phyloP scores from a whole-genome alignment of 768 basidiomycete species.

The Russula virescens region DNA sequence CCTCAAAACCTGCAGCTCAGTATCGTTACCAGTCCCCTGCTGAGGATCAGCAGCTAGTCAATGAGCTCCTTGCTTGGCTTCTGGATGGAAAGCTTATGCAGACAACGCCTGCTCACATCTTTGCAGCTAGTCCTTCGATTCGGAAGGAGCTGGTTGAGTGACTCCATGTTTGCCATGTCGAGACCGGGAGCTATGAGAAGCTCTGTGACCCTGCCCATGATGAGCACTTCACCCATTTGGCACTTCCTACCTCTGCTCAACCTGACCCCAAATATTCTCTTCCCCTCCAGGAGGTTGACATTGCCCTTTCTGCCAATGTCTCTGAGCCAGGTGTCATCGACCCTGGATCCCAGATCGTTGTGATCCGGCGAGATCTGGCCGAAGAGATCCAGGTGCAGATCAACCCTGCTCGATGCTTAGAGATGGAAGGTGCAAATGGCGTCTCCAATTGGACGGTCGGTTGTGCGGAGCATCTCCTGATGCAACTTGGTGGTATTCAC shows the following conservation, averaged over 20 bases:
- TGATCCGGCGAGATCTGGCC: neutral
- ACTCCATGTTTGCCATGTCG: neutral
- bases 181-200: neutral
- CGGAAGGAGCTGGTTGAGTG: neutral
- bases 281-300: neutral
- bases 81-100: slow-evolving; percentile 30
- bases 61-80: neutral
- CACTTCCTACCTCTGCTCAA: no score
- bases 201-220: no score
- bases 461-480: no score
- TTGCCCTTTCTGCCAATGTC: neutral
- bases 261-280: neutral
- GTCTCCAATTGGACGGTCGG: no score
- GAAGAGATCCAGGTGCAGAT: neutral
- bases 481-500: no score
- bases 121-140: neutral
- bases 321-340: neutral
- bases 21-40: neutral
- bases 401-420: neutral
- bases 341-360: neutral
- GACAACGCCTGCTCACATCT: slow-evolving; percentile 33
- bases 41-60: neutral
- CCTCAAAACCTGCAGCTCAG: neutral
- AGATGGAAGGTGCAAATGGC: no score
- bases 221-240: no score